Percentiles rank a stretch among this genome's conserved stretches.
Evolutionary conservation across 371 early-diverging fungal genomes (phyloP).

Genomic region (Coemansia sp.): DNA sequence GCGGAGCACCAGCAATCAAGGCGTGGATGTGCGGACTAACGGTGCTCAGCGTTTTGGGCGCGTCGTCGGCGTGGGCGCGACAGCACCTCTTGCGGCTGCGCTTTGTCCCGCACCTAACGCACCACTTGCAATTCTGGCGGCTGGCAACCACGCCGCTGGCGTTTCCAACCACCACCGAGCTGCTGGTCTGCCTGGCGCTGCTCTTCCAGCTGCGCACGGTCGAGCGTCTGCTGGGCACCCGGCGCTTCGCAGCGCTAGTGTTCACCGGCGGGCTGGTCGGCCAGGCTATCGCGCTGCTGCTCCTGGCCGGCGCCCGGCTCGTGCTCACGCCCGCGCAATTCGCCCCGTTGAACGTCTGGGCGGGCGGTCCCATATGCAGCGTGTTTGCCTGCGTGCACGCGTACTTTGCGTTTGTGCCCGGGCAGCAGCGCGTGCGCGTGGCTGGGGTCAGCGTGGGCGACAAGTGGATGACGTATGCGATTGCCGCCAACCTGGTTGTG

Average conservation of each 20-base stretch:
- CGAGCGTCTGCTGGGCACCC: constrained; percentile 35
- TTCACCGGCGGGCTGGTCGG: constrained; percentile 18
- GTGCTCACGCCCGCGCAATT: not conserved
- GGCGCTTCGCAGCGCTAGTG: constrained; percentile 27
- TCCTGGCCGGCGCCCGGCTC: not conserved
- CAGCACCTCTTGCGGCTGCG: constrained; percentile 11
- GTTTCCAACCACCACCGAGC: constrained; percentile 16
- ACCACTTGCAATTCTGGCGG: constrained; percentile 24
- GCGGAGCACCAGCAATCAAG: constrained; percentile 7
- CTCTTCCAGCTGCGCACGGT: constrained; percentile 32
- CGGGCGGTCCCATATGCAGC: constrained; percentile 22
- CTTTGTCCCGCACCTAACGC: constrained; percentile 16
- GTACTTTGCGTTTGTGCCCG: constrained; percentile 22
- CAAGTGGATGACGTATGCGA: constrained; percentile 15
- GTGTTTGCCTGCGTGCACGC: constrained; percentile 24
- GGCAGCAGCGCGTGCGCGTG: not conserved
- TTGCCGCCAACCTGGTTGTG: constrained; percentile 9
- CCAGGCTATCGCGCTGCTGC: constrained; percentile 5
- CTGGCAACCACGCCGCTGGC: constrained; percentile 10
- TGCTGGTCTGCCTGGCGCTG: constrained; percentile 2
- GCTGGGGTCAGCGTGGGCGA: constrained; percentile 18
- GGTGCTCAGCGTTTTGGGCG: not conserved
- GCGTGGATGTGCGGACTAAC: not conserved
- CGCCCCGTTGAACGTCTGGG: constrained; percentile 7
- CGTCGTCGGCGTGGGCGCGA: not conserved